Conservation (phyloP, 2,329 filamentous ascomycete species). For the Verticillium dahliae region DNA sequence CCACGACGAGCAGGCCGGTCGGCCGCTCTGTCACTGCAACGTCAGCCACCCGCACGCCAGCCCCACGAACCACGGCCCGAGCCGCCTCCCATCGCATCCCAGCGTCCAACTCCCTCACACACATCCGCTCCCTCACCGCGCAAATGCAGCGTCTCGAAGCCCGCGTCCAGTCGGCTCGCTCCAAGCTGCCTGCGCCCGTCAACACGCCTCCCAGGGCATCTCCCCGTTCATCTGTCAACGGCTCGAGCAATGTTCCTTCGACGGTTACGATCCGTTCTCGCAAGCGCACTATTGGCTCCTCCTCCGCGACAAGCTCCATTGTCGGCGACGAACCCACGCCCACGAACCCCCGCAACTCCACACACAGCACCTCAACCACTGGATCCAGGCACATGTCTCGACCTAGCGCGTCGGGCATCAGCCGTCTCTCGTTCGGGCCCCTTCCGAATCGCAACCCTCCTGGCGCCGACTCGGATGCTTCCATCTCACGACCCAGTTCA, state of each 20-base stretch:
- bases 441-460: slow-evolving; percentile 50
- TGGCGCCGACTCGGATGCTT: slow-evolving; percentile 28
- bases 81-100: slow-evolving; percentile 40
- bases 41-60: slow-evolving; percentile 40
- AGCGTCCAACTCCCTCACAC: slow-evolving; percentile 68
- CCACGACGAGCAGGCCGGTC: slow-evolving; percentile 23
- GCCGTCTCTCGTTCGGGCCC: slow-evolving; percentile 57
- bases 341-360: slow-evolving; percentile 18
- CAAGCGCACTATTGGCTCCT: slow-evolving; percentile 60
- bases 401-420: slow-evolving; percentile 56
- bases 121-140: slow-evolving; percentile 88
- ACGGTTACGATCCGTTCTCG: slow-evolving; percentile 61
- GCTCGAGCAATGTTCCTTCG: slow-evolving; percentile 38
- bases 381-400: slow-evolving; percentile 46
- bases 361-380: slow-evolving; percentile 47
- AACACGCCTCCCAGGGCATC: slow-evolving; percentile 73
- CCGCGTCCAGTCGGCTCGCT: slow-evolving; percentile 83
- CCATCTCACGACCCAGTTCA: slow-evolving; percentile 64
- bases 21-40: slow-evolving; percentile 33
- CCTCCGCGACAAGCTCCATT: slow-evolving; percentile 39
- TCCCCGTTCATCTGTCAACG: slow-evolving; percentile 50
- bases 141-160: slow-evolving; percentile 97
- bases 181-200: slow-evolving; percentile 79
- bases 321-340: slow-evolving; percentile 40
- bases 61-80: slow-evolving; percentile 43